These are phyloP conservation scores for Polyporus arcularius DNA, from an alignment of 768 basidiomycete species.

Conservation along the genomic window DNA sequence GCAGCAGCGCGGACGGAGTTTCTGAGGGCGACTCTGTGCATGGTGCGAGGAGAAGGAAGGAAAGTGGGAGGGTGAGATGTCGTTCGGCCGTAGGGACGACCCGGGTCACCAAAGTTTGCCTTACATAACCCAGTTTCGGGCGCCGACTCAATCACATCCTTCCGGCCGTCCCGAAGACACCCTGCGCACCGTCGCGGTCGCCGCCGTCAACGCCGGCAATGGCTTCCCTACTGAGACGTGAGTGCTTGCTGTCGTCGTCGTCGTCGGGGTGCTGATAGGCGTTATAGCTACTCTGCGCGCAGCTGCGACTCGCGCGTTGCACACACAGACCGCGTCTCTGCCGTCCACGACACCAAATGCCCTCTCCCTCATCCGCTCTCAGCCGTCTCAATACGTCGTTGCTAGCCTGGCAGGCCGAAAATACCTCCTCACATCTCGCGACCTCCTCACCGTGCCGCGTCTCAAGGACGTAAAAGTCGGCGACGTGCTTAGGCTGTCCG, in stretches of 20 bases:
- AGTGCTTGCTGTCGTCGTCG: constrained; percentile 6
- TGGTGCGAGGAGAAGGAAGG: constrained; percentile 54
- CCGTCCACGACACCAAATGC: constrained; percentile 57
- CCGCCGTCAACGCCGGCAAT: constrained; percentile 19
- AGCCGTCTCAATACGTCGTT: constrained; percentile 90
- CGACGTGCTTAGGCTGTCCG: constrained; percentile 76
- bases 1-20: constrained; percentile 80
- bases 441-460: constrained; percentile 91
- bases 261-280: constrained; percentile 5
- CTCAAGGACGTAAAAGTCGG: constrained; percentile 86
- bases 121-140: constrained; percentile 26
- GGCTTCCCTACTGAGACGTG: constrained; percentile 31
- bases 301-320: constrained; percentile 31
- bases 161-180: constrained; percentile 18
- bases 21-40: constrained; percentile 86
- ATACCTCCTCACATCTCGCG: constrained; percentile 88
- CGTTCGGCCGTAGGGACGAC: constrained; percentile 27
- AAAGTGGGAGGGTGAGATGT: constrained; percentile 30
- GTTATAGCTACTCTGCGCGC: constrained; percentile 21
- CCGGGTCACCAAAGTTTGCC: constrained; percentile 24
- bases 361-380: constrained; percentile 80
- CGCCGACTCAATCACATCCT: constrained; percentile 28
- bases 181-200: constrained; percentile 13
- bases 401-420: constrained; percentile 85
- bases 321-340: constrained; percentile 30